Base-by-base conservation (phyloP, 2,329 filamentous ascomycete species). In the Stemphylium beticola region DNA sequence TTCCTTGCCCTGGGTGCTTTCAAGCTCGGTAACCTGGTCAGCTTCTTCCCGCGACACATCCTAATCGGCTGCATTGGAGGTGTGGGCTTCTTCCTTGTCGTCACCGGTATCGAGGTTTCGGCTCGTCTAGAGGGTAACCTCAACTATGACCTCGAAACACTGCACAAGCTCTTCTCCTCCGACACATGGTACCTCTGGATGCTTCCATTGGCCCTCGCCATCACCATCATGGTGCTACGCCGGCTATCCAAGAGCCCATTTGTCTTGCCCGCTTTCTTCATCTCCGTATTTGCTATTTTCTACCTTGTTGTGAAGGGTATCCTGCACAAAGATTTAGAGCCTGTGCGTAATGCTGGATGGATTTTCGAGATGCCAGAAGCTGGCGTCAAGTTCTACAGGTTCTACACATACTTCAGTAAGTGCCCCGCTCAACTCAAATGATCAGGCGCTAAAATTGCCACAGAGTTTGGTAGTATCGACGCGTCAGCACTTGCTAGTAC, bases 51-150 rank as follows among this genome's bases (percentile, higher is more conserved):
- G 4, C 87, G 95, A 39, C 93, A 96, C 66, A 99, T 99, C 64
- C 79, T 99, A 29, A 96, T 97, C 58, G 95, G 95, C 49, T 99
- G 95, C 70, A 98, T 99, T 63, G 95, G 95, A 38, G 95, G 95
- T 58, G 95, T 99, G 8, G 95, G 95, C 4, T 96, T 92, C 84
- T 99, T 99, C 76, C 82, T 99, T 17, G 81, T 97, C 45, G 86
- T 91, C 46, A 99, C 95, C 6, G 95, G 92, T 20, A 86, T 99
- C 53, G 93, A 98, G 70, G 93, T 99, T 8, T 96, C 93, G 18
- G 93, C 93, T 20, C 86, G 93, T 44, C 81, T 99, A 22, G 88
- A 95, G 34, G 92, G 93, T 14, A 93, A 87, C 64, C 83, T 99
- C 29, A 86, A 90, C 61, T 96, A 96, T 73, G 86, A 93, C 61